Conservation (phyloP, 2,329 filamentous ascomycete genomes). For the Trichoderma sp. region DNA sequence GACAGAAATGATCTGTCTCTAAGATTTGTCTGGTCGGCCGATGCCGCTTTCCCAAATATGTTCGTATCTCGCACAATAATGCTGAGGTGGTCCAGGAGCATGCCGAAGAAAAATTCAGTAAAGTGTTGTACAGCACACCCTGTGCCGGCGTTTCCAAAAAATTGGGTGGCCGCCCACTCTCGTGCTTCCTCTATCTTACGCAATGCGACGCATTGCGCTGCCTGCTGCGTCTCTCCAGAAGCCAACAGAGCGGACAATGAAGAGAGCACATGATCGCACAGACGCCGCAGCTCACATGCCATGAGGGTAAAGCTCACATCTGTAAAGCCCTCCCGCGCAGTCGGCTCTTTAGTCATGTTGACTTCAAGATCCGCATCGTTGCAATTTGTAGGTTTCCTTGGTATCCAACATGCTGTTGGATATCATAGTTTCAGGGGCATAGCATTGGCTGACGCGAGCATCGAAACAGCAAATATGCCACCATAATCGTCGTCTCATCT, state of each 20-base stretch:
- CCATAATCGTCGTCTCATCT: slow-evolving; percentile 4
- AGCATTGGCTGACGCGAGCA: not conserved
- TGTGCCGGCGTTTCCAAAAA: not conserved
- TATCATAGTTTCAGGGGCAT: not conserved
- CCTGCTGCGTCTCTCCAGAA: not conserved
- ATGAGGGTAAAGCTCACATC: not conserved
- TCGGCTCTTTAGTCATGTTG: not conserved
- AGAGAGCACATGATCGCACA: not conserved
- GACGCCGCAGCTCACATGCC: not conserved
- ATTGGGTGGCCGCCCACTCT: not conserved
- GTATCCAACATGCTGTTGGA: not conserved
- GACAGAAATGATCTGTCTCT: not conserved
- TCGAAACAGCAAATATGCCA: slow-evolving; percentile 10
- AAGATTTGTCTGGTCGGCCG: not conserved
- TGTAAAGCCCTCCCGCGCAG: not conserved
- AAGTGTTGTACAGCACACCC: not conserved
- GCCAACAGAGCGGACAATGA: not conserved
- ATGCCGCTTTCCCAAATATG: not conserved
- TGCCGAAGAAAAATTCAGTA: not conserved
- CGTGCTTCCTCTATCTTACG: not conserved
- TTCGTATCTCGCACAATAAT: not conserved
- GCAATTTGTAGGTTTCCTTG: not conserved
- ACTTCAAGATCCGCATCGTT: slow-evolving; percentile 1
- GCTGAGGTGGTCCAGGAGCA: not conserved
- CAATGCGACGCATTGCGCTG: not conserved